Base-by-base conservation (phyloP, 148 eudicot species). In the Chenopodium album region DNA sequence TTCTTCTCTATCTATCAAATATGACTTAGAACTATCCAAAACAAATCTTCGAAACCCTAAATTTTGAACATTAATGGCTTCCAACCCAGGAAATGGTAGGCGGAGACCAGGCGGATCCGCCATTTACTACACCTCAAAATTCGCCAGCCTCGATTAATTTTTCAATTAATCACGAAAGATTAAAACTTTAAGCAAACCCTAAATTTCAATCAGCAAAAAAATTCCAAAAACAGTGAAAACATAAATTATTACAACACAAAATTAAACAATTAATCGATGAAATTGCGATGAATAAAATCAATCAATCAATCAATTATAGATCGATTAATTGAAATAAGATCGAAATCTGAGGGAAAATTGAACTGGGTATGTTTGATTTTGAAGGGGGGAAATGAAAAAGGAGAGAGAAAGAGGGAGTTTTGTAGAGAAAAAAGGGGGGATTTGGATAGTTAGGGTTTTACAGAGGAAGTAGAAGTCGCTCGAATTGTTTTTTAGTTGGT, bases 91-190 rank as follows among this genome's bases (percentile, higher is more conserved):
- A 65, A 84, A 81, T 75, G 20, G 71, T 79, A 74, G 91, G 92
- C 93, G 88, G 89, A 79, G 75, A 88, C 88, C 85, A 75, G 93
- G 97, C 90, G 82, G 86, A 90, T 88, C 97, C 93, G 98, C 91
- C 98, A 94, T 88, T 91, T 83, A 91, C 90, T 84, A 68, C 50
- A 80, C 82, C 85, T 67, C 85, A 17, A 84, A 84, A 29, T 84
- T 80, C 96, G 93, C 98, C 98, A 94, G 94, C 87, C 90, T 88
- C 76, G 86, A 76, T 86, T 69, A 73, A 80, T 87, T 83, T 9
- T 6, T 23, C 73, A 54, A 71, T 12, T 26, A 65, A 23, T 9
- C 7, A 20, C 56, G 7, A 69, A 77, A 20, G 44, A 41, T 41
- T 41, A 6, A 31, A 46, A 1, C 4, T 46, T 34, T 7, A n/a